These are phyloP conservation scores for Setaria italica DNA, from an alignment of 202 grass and related monocot species.

Conservation along the genomic window DNA sequence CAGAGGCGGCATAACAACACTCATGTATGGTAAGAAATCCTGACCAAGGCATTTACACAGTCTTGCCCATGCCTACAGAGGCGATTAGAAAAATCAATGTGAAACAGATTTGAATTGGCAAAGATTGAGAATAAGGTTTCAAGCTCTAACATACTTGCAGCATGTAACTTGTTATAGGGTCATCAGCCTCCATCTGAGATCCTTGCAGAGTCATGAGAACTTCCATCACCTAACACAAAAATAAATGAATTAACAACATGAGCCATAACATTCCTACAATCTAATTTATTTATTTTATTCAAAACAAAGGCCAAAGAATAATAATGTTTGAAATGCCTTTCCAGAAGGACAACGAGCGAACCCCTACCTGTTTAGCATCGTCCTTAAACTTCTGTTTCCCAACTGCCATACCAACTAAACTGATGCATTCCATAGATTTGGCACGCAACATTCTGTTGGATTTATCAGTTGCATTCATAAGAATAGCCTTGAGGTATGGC, in stretches of 20 bases:
- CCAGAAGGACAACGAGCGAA: conserved; percentile 24
- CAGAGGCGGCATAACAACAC: conserved; percentile 84
- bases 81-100: conserved; percentile 35
- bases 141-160: conserved; percentile 60
- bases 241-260: background rate
- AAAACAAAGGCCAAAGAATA: conserved; percentile 2
- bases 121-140: conserved; percentile 24
- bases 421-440: conserved; percentile 95
- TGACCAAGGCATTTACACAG: conserved; percentile 86
- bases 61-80: conserved; percentile 71
- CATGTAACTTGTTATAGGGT: conserved; percentile 86
- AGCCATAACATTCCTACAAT: conserved; percentile 26
- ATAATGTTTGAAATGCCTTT: conserved; percentile 14
- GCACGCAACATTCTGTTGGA: conserved; percentile 87
- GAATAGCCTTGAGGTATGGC: conserved; percentile 87
- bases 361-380: conserved; percentile 74
- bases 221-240: conserved; percentile 76
- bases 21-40: conserved; percentile 92
- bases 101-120: conserved; percentile 16
- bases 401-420: conserved; percentile 84
- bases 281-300: background rate
- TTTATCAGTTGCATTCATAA: conserved; percentile 85
- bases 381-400: conserved; percentile 90
- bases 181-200: conserved; percentile 87
- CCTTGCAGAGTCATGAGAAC: conserved; percentile 84